These are phyloP conservation scores for Olyra latifolia DNA, from an alignment of 176 grass and related monocot genomes.

Conservation along the genomic window DNA sequence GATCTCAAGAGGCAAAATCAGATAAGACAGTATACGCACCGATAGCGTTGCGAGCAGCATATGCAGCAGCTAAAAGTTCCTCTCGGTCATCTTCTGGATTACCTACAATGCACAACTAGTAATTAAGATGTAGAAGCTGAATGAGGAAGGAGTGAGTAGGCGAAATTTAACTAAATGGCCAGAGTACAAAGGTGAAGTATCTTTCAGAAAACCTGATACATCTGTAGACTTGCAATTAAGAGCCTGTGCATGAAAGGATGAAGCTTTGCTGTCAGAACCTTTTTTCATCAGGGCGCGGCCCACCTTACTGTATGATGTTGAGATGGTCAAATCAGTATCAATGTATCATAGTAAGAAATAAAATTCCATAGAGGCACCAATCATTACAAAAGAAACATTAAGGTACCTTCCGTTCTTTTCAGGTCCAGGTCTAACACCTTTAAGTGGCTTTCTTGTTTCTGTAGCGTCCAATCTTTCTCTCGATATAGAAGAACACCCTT, in stretches of 20 bases:
- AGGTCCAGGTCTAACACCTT: conserved; percentile 50
- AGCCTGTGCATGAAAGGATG: conserved; percentile 44
- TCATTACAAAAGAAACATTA: conserved; percentile 1
- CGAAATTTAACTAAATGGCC: not conserved
- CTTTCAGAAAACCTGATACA: conserved; percentile 43
- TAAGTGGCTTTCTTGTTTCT: conserved; percentile 56
- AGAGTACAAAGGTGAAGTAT: conserved; percentile 22
- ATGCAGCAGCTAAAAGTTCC: conserved; percentile 79
- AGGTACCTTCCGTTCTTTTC: conserved; percentile 75
- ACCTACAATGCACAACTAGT: conserved; percentile 49
- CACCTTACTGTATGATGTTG: conserved; percentile 58
- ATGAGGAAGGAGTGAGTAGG: not conserved
- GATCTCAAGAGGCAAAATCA: not conserved
- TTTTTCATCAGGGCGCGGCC: conserved; percentile 64
- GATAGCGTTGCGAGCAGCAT: conserved; percentile 65
- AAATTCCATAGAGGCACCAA: conserved; percentile 10
- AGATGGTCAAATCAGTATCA: conserved; percentile 34
- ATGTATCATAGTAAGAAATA: conserved; percentile 11
- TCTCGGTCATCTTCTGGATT: conserved; percentile 74
- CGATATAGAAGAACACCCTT: conserved; percentile 50
- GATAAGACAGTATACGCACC: conserved; percentile 43
- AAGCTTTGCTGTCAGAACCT: conserved; percentile 63
- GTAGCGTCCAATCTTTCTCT: conserved; percentile 58
- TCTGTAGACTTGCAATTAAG: conserved; percentile 45
- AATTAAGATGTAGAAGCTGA: conserved; percentile 19